Evolutionary conservation across 2,329 filamentous ascomycete genomes (phyloP).

Genomic region (Ophiosphaerella narmari): DNA sequence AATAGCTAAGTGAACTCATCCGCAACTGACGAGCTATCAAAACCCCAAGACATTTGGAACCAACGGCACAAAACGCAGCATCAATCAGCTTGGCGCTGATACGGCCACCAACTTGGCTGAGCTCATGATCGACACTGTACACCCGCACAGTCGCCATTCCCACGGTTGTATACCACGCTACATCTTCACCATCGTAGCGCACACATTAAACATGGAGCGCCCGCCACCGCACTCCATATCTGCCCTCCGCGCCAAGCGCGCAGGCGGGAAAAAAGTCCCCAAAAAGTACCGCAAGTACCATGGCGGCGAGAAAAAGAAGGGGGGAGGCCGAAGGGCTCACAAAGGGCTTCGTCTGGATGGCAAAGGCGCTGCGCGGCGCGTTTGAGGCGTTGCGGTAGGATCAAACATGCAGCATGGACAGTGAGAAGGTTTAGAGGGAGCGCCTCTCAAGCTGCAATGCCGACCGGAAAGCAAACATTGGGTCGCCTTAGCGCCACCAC

Average conservation of each 20-base stretch:
- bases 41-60: too few species aligned
- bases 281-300: slow-evolving; percentile 23
- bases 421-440: too few species aligned
- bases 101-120: too few species aligned
- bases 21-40: too few species aligned
- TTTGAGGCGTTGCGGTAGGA: slow-evolving; percentile 6
- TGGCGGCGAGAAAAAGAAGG: slow-evolving; percentile 1
- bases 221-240: slow-evolving; percentile 20
- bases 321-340: slow-evolving; percentile 11
- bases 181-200: not conserved
- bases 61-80: too few species aligned
- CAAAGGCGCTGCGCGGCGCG: slow-evolving; percentile 3
- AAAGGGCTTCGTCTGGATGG: slow-evolving; percentile 1
- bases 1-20: too few species aligned
- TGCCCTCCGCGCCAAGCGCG: slow-evolving; percentile 19
- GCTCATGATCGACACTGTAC: too few species aligned
- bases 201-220: slow-evolving; percentile 9
- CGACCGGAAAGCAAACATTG: not conserved
- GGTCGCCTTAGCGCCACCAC: not conserved
- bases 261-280: slow-evolving; percentile 20
- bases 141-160: not conserved
- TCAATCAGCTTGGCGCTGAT: too few species aligned
- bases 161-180: not conserved
- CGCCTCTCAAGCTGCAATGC: not conserved
- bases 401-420: not conserved